phyloP scores from a whole-genome alignment of 2,329 filamentous ascomycete species.

The Aspergillus niger region DNA sequence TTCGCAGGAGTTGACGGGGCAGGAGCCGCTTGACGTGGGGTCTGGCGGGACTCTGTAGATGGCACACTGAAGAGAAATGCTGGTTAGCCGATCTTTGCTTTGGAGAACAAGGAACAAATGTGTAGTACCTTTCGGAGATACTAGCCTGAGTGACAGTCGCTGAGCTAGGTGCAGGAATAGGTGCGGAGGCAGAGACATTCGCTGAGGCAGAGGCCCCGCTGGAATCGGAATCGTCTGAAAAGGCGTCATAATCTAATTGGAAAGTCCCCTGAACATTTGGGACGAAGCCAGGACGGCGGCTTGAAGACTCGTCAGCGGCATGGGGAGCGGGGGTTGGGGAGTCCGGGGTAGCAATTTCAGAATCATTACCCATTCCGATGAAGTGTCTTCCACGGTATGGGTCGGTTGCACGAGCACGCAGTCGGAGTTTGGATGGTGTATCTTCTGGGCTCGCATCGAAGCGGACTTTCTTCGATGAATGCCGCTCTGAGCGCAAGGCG shows the following conservation, averaged over 20 bases:
- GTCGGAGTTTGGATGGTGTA: conserved; percentile 35
- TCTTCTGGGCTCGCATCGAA: conserved; percentile 38
- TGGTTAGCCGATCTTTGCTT: conserved; percentile 5
- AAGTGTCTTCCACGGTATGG: conserved; percentile 27
- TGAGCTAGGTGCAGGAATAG: conserved; percentile 9
- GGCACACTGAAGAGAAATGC: conserved; percentile 2
- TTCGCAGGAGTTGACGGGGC: conserved; percentile 25
- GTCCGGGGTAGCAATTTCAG: conserved; percentile 15
- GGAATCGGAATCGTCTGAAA: conserved; percentile 27
- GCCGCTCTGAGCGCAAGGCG: conserved; percentile 22
- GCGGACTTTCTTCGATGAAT: conserved; percentile 34
- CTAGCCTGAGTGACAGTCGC: conserved; percentile 9
- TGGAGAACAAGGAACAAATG: neutral
- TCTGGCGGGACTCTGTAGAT: conserved; percentile 17
- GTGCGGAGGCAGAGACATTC: conserved; percentile 8
- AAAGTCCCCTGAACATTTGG: conserved; percentile 24
- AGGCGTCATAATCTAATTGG: conserved; percentile 35
- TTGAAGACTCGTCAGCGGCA: conserved; percentile 3
- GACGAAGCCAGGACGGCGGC: conserved; percentile 3
- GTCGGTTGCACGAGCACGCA: conserved; percentile 26
- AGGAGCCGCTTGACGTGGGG: conserved; percentile 16
- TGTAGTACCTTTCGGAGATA: conserved; percentile 19
- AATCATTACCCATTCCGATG: conserved; percentile 22
- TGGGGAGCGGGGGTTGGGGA: conserved; percentile 18
- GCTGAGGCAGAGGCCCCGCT: conserved; percentile 18